phyloP scores from a whole-genome alignment of 768 basidiomycete genomes.

The Hygrophorus russula region DNA sequence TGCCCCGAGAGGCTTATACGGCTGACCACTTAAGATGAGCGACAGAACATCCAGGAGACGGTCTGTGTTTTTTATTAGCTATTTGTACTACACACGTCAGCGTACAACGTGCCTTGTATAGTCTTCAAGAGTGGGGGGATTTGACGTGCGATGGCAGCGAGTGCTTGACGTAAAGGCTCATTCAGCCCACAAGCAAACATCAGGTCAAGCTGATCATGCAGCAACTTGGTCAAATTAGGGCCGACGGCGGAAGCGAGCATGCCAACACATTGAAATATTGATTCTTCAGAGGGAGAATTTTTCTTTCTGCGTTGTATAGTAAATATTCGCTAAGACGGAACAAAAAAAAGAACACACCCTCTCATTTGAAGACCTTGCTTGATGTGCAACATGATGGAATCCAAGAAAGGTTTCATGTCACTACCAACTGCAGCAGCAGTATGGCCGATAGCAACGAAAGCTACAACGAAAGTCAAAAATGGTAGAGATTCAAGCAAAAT shows the following conservation, averaged over 20 bases:
- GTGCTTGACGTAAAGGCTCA: constrained; percentile 75
- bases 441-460: constrained; percentile 94
- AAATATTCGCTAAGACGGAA: background rate
- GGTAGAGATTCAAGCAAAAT: background rate
- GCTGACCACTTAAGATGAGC: constrained; percentile 65
- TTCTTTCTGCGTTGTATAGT: constrained; percentile 42
- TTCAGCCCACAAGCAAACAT: constrained; percentile 94
- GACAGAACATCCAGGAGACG: constrained; percentile 84
- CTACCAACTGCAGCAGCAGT: constrained; percentile 85
- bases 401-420: constrained; percentile 93
- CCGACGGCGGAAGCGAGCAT: constrained; percentile 95
- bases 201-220: constrained; percentile 93
- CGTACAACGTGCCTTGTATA: constrained; percentile 61
- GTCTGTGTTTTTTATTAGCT: constrained; percentile 33
- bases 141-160: constrained; percentile 72
- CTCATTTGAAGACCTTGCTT: constrained; percentile 80
- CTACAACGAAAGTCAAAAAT: constrained; percentile 25
- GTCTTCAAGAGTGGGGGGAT: constrained; percentile 87
- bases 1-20: constrained; percentile 83
- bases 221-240: constrained; percentile 86
- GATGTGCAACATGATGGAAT: constrained; percentile 80
- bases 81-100: background rate
- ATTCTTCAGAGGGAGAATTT: constrained; percentile 87
- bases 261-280: constrained; percentile 95
- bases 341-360: constrained; percentile 42